Percentiles rank a stretch among this genome's conserved stretches.
phyloP scores from a whole-genome alignment of 1,139 yeast species.

The Pichia sp. region DNA sequence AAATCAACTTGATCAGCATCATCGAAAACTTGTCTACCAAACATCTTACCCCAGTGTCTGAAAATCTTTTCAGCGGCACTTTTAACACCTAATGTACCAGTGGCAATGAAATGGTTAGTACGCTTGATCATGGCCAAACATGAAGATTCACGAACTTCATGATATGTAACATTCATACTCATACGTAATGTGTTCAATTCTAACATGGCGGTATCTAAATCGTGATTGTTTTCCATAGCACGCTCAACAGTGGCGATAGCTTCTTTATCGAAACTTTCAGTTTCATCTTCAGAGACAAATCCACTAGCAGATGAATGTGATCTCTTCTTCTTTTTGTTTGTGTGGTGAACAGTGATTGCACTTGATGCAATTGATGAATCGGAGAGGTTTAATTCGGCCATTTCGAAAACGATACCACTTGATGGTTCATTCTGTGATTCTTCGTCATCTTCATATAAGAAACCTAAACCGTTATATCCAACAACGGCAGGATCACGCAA shows the following conservation, averaged over 20 bases:
- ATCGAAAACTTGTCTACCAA: constrained; percentile 80
- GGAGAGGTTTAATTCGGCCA: constrained; percentile 65
- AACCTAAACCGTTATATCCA: constrained; percentile 35
- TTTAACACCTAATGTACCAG: constrained; percentile 71
- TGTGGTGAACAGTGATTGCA: constrained; percentile 37
- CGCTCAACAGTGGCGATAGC: constrained; percentile 93
- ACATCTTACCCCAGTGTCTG: constrained; percentile 75
- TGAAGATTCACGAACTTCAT: constrained; percentile 86
- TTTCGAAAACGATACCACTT: constrained; percentile 52
- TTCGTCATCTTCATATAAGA: constrained; percentile 39
- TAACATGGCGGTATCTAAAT: constrained; percentile 85
- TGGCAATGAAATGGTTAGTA: constrained; percentile 67
- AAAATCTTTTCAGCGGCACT: constrained; percentile 77
- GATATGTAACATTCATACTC: constrained; percentile 96
- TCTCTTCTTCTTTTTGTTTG: constrained; percentile 38
- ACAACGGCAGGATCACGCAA: constrained; percentile 28
- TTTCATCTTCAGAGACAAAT: constrained; percentile 44
- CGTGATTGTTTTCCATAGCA: constrained; percentile 90
- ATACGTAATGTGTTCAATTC: constrained; percentile 93
- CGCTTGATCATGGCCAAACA: constrained; percentile 67
- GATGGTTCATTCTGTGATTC: constrained; percentile 25
- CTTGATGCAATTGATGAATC: constrained; percentile 77
- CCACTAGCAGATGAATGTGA: constrained; percentile 45
- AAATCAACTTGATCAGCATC: constrained; percentile 75
- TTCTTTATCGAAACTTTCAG: constrained; percentile 82